Evolutionary conservation across 441 rosid genomes (phyloP).

Genomic region (Populus trichocarpa): DNA sequence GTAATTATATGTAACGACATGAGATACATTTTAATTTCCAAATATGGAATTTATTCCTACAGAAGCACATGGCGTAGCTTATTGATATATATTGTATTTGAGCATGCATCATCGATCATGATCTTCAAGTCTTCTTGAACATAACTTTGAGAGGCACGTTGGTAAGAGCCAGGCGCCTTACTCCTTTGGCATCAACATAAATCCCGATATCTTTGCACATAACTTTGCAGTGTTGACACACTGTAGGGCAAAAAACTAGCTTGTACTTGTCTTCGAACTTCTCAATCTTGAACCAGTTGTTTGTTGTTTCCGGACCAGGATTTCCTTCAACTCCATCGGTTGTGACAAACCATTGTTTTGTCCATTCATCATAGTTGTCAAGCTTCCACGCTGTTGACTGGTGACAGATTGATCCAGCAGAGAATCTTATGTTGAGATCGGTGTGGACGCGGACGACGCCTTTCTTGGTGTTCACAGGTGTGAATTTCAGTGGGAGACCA

Average conservation of each 20-base stretch:
- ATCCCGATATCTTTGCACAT: conserved; percentile 50
- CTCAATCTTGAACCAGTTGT: conserved; percentile 16
- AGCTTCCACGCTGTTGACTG: conserved; percentile 49
- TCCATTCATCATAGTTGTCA: conserved; percentile 27
- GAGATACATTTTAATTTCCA: no score
- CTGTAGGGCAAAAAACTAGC: conserved; percentile 52
- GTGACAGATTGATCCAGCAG: conserved; percentile 31
- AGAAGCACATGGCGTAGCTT: not conserved
- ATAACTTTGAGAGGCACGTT: conserved; percentile 46
- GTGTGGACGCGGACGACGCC: conserved; percentile 35
- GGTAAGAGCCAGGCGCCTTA: conserved; percentile 43
- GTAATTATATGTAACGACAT: no score
- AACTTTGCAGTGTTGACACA: conserved; percentile 46
- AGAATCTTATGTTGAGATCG: conserved; percentile 50
- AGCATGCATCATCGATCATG: not conserved
- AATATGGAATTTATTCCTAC: no score
- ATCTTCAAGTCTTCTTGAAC: conserved; percentile 43
- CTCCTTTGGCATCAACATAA: conserved; percentile 31
- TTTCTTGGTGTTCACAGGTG: conserved; percentile 29
- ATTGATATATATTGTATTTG: not conserved
- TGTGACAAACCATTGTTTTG: conserved; percentile 35
- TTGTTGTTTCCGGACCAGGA: conserved; percentile 40
- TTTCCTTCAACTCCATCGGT: conserved; percentile 51
- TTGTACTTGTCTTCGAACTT: conserved; percentile 42
- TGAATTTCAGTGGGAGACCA: conserved; percentile 40